These are phyloP conservation scores for Zea mays DNA, from an alignment of 176 grass and related monocot species.

Conservation along the genomic window DNA sequence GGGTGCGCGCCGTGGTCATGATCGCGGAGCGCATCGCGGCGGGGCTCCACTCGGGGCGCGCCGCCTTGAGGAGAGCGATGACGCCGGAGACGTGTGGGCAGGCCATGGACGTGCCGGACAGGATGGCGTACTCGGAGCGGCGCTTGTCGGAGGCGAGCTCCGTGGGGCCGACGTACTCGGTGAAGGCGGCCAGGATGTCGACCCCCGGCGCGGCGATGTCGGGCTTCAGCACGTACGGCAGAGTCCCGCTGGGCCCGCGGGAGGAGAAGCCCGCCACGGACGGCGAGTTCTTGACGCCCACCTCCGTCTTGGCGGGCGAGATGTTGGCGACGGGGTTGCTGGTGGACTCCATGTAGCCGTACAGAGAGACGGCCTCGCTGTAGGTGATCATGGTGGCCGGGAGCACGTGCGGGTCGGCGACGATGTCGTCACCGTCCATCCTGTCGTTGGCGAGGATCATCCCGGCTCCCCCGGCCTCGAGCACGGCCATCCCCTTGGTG, in stretches of 20 bases:
- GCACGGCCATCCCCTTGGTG: slow-evolving; percentile 43
- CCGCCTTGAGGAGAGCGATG: slow-evolving; percentile 48
- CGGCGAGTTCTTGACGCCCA: slow-evolving; percentile 63
- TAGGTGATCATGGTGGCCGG: slow-evolving; percentile 71
- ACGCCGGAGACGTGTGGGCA: slow-evolving; percentile 72
- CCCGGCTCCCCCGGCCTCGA: slow-evolving; percentile 48
- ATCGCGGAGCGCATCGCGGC: slow-evolving; percentile 62
- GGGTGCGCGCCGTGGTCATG: slow-evolving; percentile 71
- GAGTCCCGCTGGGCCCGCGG: slow-evolving; percentile 55
- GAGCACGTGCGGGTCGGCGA: slow-evolving; percentile 62
- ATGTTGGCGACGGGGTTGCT: slow-evolving; percentile 50
- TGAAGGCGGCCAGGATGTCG: slow-evolving; percentile 68
- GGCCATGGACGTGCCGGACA: slow-evolving; percentile 79
- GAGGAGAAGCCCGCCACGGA: slow-evolving; percentile 59
- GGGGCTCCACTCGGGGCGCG: slow-evolving; percentile 65
- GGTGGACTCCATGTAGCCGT: slow-evolving; percentile 49
- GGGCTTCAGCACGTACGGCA: slow-evolving; percentile 60
- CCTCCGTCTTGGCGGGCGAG: slow-evolving; percentile 52
- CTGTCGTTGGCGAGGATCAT: slow-evolving; percentile 61
- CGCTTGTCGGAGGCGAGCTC: slow-evolving; percentile 32
- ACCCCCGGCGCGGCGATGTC: slow-evolving; percentile 70
- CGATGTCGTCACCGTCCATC: slow-evolving; percentile 27
- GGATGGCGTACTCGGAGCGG: slow-evolving; percentile 53
- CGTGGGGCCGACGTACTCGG: slow-evolving; percentile 45
- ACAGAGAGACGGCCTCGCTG: slow-evolving; percentile 37